Evolutionary conservation across 129 eudicot genomes (phyloP), one percentile per base, ranked within the genome.

Genomic region (Kitagawia praeruptora): DNA sequence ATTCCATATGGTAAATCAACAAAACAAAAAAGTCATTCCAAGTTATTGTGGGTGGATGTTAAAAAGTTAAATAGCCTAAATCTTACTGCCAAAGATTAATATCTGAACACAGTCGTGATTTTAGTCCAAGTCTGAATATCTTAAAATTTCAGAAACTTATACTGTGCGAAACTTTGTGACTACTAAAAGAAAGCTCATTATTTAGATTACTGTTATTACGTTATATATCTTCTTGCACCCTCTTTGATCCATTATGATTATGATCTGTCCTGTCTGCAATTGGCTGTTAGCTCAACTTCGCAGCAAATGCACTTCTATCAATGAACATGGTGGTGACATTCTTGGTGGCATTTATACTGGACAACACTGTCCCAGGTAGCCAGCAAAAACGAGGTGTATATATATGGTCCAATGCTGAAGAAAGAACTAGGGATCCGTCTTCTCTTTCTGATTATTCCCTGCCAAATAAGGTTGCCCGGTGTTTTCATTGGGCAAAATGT

Each of bases 271-370:
- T 47, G 12, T 53, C 28, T 79, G 78, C 48, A 47, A 27, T 21
- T 82, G 56, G 12, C 25, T 75, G 8, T 76, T 93, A 95, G 97
- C 54, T 95, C 58, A 96, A 95, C 86, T 95, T 95, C 80, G 88
- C 91, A 1, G 38, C 89, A 38, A 95, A 95, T 74, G 96, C 91
- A 1, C 92, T 95, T 72, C 81, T 95, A 49, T 95, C 96, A 7
- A 75, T 92, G 91, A 95, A 87, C 86, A 92, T 92, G 97, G 96
- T 95, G 84, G 97, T 95, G 71, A 87, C 97, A 14, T 80, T 95
- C 48, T 80, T 92, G 85, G 85, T 92, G 75, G 99, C 97, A 34
- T 81, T 92, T 51, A 39, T 95, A 77, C 88, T 95, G 39, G 97
- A 95, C 87, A 95, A 92, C 86, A 95, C 95, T 0, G 95, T 90